Conservation (phyloP, 2,329 filamentous ascomycete species). For the Neofusicoccum parvum region DNA sequence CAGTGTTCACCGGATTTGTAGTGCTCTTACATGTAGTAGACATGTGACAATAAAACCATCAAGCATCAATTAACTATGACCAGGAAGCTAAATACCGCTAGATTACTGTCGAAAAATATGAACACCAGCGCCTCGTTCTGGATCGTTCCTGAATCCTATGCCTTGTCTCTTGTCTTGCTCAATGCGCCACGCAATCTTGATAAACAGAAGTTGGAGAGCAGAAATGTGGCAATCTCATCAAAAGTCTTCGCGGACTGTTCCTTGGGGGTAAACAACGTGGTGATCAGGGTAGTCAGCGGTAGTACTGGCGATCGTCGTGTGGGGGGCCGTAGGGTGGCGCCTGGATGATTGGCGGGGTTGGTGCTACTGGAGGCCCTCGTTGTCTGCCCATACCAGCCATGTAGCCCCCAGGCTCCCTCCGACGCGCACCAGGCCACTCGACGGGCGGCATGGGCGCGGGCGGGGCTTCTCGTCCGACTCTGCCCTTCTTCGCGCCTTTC, state of each 20-base stretch:
- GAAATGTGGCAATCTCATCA: not conserved
- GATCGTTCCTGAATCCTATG: not conserved
- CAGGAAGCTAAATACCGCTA: not conserved
- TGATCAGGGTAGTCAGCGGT: not conserved
- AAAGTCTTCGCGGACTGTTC: not conserved
- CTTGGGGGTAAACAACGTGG: not conserved
- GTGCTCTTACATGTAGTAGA: too few species aligned
- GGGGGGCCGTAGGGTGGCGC: not conserved
- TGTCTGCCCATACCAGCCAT: constrained; percentile 28
- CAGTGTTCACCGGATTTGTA: too few species aligned
- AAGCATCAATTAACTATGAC: not conserved
- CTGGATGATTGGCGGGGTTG: constrained; percentile 34
- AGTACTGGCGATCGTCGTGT: constrained; percentile 13
- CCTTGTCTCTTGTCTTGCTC: not conserved
- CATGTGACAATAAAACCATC: not conserved
- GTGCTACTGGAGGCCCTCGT: constrained; percentile 36
- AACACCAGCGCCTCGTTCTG: not conserved
- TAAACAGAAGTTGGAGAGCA: not conserved
- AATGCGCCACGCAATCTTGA: not conserved
- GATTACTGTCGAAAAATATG: not conserved
- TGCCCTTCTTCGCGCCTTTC: constrained; percentile 37
- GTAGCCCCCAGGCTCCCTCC: constrained; percentile 25
- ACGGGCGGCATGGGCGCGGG: constrained; percentile 26
- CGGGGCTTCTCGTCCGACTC: constrained; percentile 34
- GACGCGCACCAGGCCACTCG: constrained; percentile 7